phyloP scores from a whole-genome alignment of 345 rosid species.

The Boechera divaricarpa region DNA sequence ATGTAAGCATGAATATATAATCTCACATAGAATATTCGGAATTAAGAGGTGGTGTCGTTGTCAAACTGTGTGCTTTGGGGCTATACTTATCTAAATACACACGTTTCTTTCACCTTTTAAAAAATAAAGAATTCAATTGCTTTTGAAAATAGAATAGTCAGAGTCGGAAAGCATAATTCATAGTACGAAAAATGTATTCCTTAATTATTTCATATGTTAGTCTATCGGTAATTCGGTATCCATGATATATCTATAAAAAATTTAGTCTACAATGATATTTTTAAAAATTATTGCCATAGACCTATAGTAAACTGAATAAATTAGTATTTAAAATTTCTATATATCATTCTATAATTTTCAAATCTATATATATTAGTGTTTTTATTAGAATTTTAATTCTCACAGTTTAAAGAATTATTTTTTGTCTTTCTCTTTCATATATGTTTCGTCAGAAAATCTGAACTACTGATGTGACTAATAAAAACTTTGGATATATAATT shows the following conservation, averaged over 20 bases:
- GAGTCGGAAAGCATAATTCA: slow-evolving; percentile 1
- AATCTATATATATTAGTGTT: not conserved
- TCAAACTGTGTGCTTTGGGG: too few relatives aligned
- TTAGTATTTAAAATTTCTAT: too few relatives aligned
- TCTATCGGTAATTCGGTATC: too few relatives aligned
- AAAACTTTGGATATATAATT: not conserved
- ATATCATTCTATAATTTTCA: too few relatives aligned
- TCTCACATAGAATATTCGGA: slow-evolving; percentile 3
- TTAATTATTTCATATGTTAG: too few relatives aligned
- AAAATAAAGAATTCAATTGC: not conserved
- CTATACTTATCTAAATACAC: not conserved
- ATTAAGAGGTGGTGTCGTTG: not conserved
- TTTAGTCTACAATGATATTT: too few relatives aligned
- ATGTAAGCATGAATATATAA: not conserved
- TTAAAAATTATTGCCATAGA: too few relatives aligned
- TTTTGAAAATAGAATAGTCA: slow-evolving; percentile 6
- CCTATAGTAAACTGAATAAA: too few relatives aligned
- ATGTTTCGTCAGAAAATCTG: not conserved
- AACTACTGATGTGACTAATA: not conserved
- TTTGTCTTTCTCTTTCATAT: not conserved
- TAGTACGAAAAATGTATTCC: too few relatives aligned
- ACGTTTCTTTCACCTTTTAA: slow-evolving; percentile 17
- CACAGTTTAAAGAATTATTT: not conserved
- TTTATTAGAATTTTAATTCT: not conserved
- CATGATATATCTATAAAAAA: too few relatives aligned